Percentiles rank a stretch among this genome's conserved stretches.
Conservation (phyloP, 208 protist genomes). For the Entamoeba histolytica region DNA sequence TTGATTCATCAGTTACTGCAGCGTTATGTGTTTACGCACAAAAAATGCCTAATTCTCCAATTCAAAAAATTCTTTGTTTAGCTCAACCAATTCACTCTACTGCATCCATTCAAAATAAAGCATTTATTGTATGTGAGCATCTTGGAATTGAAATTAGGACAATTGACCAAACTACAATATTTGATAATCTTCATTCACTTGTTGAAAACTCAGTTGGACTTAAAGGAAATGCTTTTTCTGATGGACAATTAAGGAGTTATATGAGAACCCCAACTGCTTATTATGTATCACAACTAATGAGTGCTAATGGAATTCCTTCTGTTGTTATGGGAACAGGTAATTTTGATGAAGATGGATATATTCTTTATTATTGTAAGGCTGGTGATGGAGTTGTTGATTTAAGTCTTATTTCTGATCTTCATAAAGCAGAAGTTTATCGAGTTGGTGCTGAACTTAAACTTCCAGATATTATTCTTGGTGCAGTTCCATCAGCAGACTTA, state of each 20-base stretch:
- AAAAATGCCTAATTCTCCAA: conserved; percentile 42
- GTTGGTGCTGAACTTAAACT: conserved; percentile 46
- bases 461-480: conserved; percentile 48
- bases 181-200: conserved; percentile 41
- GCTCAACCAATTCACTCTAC: conserved; percentile 65
- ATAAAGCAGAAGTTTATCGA: conserved; percentile 67
- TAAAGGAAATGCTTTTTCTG: conserved; percentile 51
- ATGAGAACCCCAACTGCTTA: conserved; percentile 68
- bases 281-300: conserved; percentile 65
- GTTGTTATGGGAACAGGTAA: conserved; percentile 81
- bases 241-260: conserved; percentile 68
- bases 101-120: conserved; percentile 53
- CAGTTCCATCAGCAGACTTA: conserved; percentile 65
- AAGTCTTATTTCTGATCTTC: conserved; percentile 71
- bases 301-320: conserved; percentile 49
- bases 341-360: conserved; percentile 75
- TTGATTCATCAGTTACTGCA: conserved; percentile 67
- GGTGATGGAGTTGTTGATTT: conserved; percentile 76
- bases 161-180: conserved; percentile 64
- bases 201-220: conserved; percentile 51
- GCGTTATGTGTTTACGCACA: conserved; percentile 42
- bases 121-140: conserved; percentile 49
- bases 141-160: conserved; percentile 54
- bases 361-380: conserved; percentile 79
- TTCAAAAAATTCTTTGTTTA: conserved; percentile 59